Evolutionary conservation across 1,284 basidiomycete species (phyloP).

Genomic region (Stereum hirsutum): DNA sequence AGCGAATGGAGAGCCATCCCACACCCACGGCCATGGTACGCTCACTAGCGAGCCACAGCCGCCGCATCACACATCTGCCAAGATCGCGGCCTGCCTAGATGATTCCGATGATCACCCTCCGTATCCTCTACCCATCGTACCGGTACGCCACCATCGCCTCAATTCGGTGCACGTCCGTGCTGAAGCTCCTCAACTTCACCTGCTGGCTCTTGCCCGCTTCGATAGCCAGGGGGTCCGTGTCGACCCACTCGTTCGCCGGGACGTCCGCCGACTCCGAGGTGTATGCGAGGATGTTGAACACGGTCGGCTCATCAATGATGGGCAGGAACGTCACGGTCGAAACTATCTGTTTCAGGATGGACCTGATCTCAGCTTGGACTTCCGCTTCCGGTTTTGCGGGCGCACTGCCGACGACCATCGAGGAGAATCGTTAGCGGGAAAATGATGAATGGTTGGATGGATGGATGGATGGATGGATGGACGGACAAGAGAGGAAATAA

Average conservation of each 20-base stretch:
- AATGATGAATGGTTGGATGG: too few species aligned
- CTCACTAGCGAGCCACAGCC: too few species aligned
- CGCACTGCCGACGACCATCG: constrained; percentile 10
- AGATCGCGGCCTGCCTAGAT: too few species aligned
- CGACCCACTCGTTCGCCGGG: constrained; percentile 88
- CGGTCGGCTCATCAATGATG: constrained; percentile 89
- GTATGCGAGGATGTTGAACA: constrained; percentile 95
- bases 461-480: too few species aligned
- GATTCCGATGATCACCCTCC: too few species aligned
- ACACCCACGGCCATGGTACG: too few species aligned
- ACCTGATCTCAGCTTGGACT: constrained; percentile 95
- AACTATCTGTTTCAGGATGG: constrained; percentile 98
- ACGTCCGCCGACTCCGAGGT: constrained; percentile 83
- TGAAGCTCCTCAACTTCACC: constrained; percentile 86
- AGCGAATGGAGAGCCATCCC: too few species aligned
- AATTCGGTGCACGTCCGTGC: constrained; percentile 84
- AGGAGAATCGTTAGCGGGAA: not conserved
- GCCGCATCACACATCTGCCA: too few species aligned
- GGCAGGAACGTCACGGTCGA: constrained; percentile 94
- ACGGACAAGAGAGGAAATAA: not conserved
- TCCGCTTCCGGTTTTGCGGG: constrained; percentile 77
- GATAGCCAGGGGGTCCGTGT: constrained; percentile 92
- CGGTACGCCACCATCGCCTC: constrained; percentile 86
- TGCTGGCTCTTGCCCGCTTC: constrained; percentile 95
- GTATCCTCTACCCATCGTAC: constrained; percentile 65